Base-by-base conservation (phyloP, 257 asterid species). In the Agastache rugosa region DNA sequence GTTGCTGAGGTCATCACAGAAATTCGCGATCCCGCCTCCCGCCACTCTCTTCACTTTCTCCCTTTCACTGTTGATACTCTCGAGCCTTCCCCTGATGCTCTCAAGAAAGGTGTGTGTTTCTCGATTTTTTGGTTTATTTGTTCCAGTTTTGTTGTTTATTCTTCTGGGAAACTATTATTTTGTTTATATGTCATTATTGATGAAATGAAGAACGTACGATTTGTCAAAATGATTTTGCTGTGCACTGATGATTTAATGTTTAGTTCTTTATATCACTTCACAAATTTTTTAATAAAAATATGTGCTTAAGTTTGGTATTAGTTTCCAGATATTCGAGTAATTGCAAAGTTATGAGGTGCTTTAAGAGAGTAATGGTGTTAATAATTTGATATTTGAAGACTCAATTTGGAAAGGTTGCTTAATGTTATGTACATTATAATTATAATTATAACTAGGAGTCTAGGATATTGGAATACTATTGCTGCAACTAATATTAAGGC, bases 11-110 rank as follows among this genome's bases (percentile, higher is more conserved):
- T 92, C 62, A 75, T 95, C 53, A 34, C 54, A 50, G 99, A 92
- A 80, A 84, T 95, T 60, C 93, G 99, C 62, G 99, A 92, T 72
- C 92, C 96, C 1, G 71, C 87, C 67, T 95, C 98, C 12, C 93
- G 98, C n/a, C 98, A 88, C 77, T 81, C 94, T 58, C 96, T 95
- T 78, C 84, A 83, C 67, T 81, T 92, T 66, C 82, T 95, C 58
- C 99, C 99, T 3, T 92, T 95, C 75, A 74, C 87, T 14, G 85
- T 92, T 11, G 97, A 92, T 58, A 88, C 89, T 7, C 76, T 87
- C 76, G 97, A 92, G 63, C 98, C 99, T 0, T 80, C 93, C 3
- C 91, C 96, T 56, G 93, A 89, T 37, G 74, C 96, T 42, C 85
- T 95, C 7, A 88, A 83, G 45, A 92, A 89, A 85, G 97, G 37